phyloP scores from a whole-genome alignment of 805 yeast species.

The Cyberlindnera maclurae region DNA sequence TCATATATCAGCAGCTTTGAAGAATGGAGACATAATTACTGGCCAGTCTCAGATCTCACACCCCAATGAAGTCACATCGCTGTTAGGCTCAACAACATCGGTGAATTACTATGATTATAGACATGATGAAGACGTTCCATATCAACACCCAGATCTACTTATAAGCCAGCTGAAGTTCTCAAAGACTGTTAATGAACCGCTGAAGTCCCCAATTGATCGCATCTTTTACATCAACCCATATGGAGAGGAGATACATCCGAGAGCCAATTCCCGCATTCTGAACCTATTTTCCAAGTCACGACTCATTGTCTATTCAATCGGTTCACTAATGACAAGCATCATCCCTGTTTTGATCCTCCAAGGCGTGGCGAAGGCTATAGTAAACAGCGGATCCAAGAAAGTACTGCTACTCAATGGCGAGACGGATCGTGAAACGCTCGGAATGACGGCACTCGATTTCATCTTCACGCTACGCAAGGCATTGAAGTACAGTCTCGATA shows the following conservation, averaged over 20 bases:
- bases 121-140: constrained; percentile 49
- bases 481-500: constrained; percentile 40
- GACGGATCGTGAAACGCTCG: constrained; percentile 72
- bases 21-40: constrained; percentile 65
- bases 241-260: constrained; percentile 80
- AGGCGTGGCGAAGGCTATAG: constrained; percentile 64
- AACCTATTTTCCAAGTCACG: constrained; percentile 43
- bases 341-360: constrained; percentile 69
- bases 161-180: constrained; percentile 70
- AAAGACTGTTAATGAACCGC: constrained; percentile 47
- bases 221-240: constrained; percentile 79
- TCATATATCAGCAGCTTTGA: constrained; percentile 72
- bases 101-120: constrained; percentile 12
- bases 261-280: constrained; percentile 57
- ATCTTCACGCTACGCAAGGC: constrained; percentile 49
- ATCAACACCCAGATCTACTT: constrained; percentile 71
- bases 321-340: constrained; percentile 83
- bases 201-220: constrained; percentile 67
- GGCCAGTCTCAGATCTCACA: constrained; percentile 95
- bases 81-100: constrained; percentile 12
- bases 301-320: constrained; percentile 68
- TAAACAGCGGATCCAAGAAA: constrained; percentile 33
- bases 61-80: constrained; percentile 39
- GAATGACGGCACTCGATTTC: constrained; percentile 55
- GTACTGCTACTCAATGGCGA: constrained; percentile 68